Evolutionary conservation across 176 grass and related monocot species (phyloP).

Genomic region (Hyparrhenia diplandra): DNA sequence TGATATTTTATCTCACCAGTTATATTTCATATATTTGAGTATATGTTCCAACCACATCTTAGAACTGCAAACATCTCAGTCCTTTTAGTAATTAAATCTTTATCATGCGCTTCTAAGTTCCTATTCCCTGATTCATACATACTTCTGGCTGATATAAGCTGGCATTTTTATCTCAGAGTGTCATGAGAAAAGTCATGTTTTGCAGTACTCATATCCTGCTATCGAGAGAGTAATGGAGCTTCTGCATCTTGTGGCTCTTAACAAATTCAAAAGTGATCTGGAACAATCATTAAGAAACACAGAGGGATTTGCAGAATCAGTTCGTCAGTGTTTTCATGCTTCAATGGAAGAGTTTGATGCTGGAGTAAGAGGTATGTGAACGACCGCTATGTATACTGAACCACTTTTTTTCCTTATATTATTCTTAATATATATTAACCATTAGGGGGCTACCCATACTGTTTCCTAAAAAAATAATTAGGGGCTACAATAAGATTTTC

Average conservation of each 20-base stretch:
- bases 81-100: neutral
- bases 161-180: constrained; percentile 9
- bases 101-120: neutral
- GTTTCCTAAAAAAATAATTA: neutral
- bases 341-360: constrained; percentile 56
- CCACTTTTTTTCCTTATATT: neutral
- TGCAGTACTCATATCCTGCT: constrained; percentile 55
- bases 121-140: neutral
- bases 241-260: constrained; percentile 42
- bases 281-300: constrained; percentile 47
- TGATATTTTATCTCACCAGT: neutral
- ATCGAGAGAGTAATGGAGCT: constrained; percentile 57
- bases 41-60: neutral
- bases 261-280: constrained; percentile 79
- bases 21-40: neutral
- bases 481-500: neutral
- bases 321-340: constrained; percentile 47
- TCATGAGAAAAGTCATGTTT: constrained; percentile 11
- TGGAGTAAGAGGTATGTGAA: constrained; percentile 52
- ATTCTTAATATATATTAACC: neutral
- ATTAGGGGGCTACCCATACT: neutral
- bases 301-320: constrained; percentile 53
- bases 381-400: neutral
- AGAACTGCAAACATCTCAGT: neutral
- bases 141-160: neutral